Evolutionary conservation across 2,329 filamentous ascomycete genomes (phyloP), one percentile per base, ranked within the genome.

Genomic region (Aspergillus sp.): DNA sequence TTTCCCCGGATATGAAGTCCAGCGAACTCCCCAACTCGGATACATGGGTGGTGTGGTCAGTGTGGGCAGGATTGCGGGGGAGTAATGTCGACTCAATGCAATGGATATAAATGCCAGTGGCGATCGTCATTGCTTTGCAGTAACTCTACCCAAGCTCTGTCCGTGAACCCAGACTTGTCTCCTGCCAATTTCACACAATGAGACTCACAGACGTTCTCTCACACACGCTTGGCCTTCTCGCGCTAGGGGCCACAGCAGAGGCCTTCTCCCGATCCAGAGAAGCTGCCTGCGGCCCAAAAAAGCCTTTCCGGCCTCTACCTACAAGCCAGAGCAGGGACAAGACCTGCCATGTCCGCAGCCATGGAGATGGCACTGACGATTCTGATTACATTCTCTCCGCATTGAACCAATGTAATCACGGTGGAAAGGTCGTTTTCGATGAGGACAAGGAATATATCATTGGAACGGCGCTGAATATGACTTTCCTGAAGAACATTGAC

Each of bases 401-500:
- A 0, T 73, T 88, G 58, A 75, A 86, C 48, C 68, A 79, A 59
- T 89, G 87, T 73, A 89, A 89, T 67, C 75, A 86, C 61, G 86
- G 86, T 10, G 87, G 87, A 7, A 84, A 83, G 11, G 83, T 88
- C 5, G 78, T 89, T 2, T 84, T 90, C 50, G 78, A 81, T 3
- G 75, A 78, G 17, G 82, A 84, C 30, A 76, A 80, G 59, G 80
- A 78, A 3, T 90, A 90, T 69, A 84, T 80, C 1, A 83, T 90
- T 62, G 86, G 82, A 13, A 89, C 85, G 0, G 85, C 87, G 0
- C 70, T 90, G 36, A 85, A 90, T 66, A 73, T 90, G 65, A 88
- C 85, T 0, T 89, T 88, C 70, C 75, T 90, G 17, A 78, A 85
- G 47, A 78, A 84, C 64, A 80, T 90, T 30, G 88, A 91, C 70